A percentile compares a stretch with the other conserved stretches of the same genome.
phyloP scores from a whole-genome alignment of 306 rosid genomes.

The Glycyrrhiza uralensis region DNA sequence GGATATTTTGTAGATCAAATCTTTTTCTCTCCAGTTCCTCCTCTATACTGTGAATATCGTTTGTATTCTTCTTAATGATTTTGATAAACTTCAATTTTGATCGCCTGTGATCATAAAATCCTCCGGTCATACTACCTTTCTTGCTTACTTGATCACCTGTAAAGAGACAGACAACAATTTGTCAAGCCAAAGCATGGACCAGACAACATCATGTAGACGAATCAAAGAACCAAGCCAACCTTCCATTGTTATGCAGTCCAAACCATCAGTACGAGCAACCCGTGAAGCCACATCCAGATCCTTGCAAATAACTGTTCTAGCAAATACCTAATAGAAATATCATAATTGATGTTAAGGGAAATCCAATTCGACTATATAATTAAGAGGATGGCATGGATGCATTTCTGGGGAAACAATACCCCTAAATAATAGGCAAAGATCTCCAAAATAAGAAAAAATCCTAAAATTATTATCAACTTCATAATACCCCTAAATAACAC shows the following conservation, averaged over 20 bases:
- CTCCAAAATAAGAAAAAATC: not conserved
- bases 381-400: slow-evolving; percentile 6
- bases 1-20: slow-evolving; percentile 82
- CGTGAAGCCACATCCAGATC: slow-evolving; percentile 91
- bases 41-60: slow-evolving; percentile 50
- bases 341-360: slow-evolving; percentile 19
- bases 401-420: too few species aligned
- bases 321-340: slow-evolving; percentile 67
- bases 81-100: slow-evolving; percentile 88
- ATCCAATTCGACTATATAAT: slow-evolving; percentile 7
- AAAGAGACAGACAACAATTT: slow-evolving; percentile 9
- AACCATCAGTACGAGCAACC: slow-evolving; percentile 82
- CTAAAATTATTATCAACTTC: not conserved
- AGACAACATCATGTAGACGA: slow-evolving; percentile 9
- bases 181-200: slow-evolving; percentile 28
- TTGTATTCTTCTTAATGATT: slow-evolving; percentile 51
- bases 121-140: slow-evolving; percentile 99
- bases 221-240: slow-evolving; percentile 45
- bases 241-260: slow-evolving; percentile 96
- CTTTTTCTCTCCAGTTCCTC: slow-evolving; percentile 66
- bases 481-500: not conserved
- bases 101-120: slow-evolving; percentile 93
- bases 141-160: slow-evolving; percentile 99
- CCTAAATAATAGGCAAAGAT: not conserved
- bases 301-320: slow-evolving; percentile 90